Conservation (phyloP, 2,329 filamentous ascomycete genomes). For the Talaromyces sp. region DNA sequence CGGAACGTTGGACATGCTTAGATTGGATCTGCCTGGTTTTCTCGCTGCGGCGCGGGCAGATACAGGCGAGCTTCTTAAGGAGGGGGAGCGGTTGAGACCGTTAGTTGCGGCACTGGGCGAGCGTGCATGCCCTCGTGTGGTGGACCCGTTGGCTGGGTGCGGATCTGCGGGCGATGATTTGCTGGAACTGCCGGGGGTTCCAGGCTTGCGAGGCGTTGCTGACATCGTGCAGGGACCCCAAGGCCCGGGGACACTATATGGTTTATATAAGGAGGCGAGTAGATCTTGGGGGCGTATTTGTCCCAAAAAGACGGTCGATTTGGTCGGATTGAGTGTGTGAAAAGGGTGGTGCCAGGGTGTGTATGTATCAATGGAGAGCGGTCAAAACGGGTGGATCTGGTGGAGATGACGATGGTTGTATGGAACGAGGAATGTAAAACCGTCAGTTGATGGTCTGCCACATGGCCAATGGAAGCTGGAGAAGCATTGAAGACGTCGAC, state of each 20-base stretch:
- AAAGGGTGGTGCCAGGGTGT: slow-evolving; percentile 10
- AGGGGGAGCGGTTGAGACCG: slow-evolving; percentile 63
- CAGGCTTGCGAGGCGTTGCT: slow-evolving; percentile 48
- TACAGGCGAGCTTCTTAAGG: slow-evolving; percentile 62
- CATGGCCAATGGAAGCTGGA: slow-evolving; percentile 24
- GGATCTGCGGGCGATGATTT: slow-evolving; percentile 35
- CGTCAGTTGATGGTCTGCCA: slow-evolving; percentile 28
- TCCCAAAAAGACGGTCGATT: background rate
- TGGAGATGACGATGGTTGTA: slow-evolving; percentile 22
- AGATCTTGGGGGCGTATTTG: slow-evolving; percentile 1
- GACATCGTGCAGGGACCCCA: slow-evolving; percentile 41
- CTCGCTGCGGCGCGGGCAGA: slow-evolving; percentile 73
- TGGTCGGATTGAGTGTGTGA: background rate
- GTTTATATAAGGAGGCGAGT: slow-evolving; percentile 16
- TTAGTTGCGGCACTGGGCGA: slow-evolving; percentile 55
- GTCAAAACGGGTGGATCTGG: slow-evolving; percentile 29
- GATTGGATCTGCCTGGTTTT: slow-evolving; percentile 53
- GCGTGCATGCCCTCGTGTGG: slow-evolving; percentile 44
- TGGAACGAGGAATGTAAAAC: slow-evolving; percentile 17
- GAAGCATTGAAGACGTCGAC: slow-evolving; percentile 20
- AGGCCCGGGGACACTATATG: slow-evolving; percentile 13
- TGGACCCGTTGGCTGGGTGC: slow-evolving; percentile 37
- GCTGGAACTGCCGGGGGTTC: slow-evolving; percentile 36
- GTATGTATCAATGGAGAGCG: slow-evolving; percentile 23
- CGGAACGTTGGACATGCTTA: slow-evolving; percentile 48